Base-by-base conservation (phyloP, 805 yeast species). In the Wickerhamomyces queroliae region DNA sequence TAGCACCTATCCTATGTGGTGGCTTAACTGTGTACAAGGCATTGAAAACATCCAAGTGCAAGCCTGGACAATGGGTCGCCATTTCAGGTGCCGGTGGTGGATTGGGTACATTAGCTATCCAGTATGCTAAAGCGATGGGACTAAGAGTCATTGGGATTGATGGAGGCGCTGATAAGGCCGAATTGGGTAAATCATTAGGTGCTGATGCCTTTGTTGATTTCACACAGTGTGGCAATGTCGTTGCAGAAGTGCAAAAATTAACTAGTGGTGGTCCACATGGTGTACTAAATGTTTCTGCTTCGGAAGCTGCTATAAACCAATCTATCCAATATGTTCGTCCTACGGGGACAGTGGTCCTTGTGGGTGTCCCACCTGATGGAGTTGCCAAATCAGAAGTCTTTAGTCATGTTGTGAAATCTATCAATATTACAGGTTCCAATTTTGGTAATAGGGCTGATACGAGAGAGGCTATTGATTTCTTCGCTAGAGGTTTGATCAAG, bases 61-160 rank as follows among this genome's bases (percentile, higher is more conserved):
- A 47, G 38, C 67, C 87, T 23, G 87, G 88, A 55, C 76, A 81
- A 59, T 80, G 81, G 79, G 82, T 79, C 47, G 74, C 76, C 42
- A 67, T 81, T 44, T 75, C 84, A 39, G 88, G 89, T 66, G 87
- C 86, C 46, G 83, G 78, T 59, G 87, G 88, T 59, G 88, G 89
- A 53, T 70, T 81, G 61, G 89, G 88, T 55, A 70, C 85, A 25
- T 64, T 80, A 47, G 86, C 85, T 38, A 66, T 81, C 50, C 87
- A 81, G 64, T 81, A 78, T 63, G 87, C 83, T 46, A 70, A 64
- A 50, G 86, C 85, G 44, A 76, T 80, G 84, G 89, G 88, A 53
- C 69, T 66, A 61, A 71, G 72, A 65, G 84, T 79, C 37, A 52
- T 80, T 19, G 86, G 75, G 49, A 78, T 81, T 49, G 88, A 81